Evolutionary conservation across 352 stramenopile genomes (phyloP).

Genomic region (Halophytophthora batemanensis): DNA sequence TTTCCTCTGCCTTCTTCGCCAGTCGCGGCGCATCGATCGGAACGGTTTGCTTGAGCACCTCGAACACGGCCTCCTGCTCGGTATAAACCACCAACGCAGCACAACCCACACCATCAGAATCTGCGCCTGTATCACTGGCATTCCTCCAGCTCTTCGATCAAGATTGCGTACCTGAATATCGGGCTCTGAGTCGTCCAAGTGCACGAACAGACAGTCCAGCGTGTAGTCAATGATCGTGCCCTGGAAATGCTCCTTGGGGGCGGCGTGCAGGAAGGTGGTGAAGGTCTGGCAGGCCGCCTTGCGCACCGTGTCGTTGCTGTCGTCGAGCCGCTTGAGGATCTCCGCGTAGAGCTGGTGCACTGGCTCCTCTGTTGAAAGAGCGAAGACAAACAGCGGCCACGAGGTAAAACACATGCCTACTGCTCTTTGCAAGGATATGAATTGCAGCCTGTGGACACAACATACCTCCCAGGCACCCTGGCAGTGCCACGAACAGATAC

Average conservation of each 20-base stretch:
- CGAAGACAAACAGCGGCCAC: slow-evolving; percentile 4
- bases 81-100: slow-evolving; percentile 5
- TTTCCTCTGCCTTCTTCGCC: slow-evolving; percentile 74
- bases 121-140: too few relatives aligned
- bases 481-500: slow-evolving; percentile 81
- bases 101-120: not conserved
- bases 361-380: slow-evolving; percentile 65
- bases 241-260: slow-evolving; percentile 80
- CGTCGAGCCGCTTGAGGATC: slow-evolving; percentile 91
- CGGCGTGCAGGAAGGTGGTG: slow-evolving; percentile 79
- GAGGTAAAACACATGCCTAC: slow-evolving; percentile 1
- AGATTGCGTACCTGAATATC: slow-evolving; percentile 67
- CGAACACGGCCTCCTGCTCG: slow-evolving; percentile 57
- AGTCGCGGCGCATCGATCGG: slow-evolving; percentile 53
- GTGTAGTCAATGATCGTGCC: slow-evolving; percentile 91
- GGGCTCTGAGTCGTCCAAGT: slow-evolving; percentile 87
- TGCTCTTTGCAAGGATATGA: not conserved
- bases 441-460: not conserved
- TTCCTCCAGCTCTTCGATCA: not conserved
- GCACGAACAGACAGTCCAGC: slow-evolving; percentile 89
- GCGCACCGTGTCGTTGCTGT: slow-evolving; percentile 90
- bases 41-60: slow-evolving; percentile 66
- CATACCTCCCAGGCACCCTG: slow-evolving; percentile 68
- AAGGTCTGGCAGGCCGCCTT: slow-evolving; percentile 87
- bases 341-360: slow-evolving; percentile 90